A percentile compares a stretch with the other conserved stretches of the same genome.
Conservation (phyloP, 768 basidiomycete species). For the Suillus sp. region DNA sequence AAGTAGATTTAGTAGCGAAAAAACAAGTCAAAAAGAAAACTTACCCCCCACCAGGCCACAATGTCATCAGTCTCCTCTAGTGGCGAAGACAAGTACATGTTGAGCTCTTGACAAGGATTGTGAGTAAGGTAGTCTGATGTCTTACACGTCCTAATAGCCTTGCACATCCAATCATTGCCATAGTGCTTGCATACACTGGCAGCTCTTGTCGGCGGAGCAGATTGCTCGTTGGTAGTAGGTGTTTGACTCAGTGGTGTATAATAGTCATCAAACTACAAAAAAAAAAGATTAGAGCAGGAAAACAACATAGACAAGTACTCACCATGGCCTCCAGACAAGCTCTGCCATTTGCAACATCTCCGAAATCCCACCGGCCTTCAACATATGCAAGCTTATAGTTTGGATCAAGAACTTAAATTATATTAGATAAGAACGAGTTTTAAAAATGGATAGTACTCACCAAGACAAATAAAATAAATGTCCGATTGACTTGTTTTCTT, state of each 20-base stretch:
- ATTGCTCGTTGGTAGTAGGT: neutral
- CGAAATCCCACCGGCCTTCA: neutral
- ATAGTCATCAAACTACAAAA: neutral
- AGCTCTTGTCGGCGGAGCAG: neutral
- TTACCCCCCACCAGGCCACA: constrained; percentile 2
- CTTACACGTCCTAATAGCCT: neutral
- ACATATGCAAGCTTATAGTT: neutral
- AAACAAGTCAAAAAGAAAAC: neutral
- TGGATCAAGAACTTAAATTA: neutral
- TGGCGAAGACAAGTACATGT: constrained; percentile 1
- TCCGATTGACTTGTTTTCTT: neutral
- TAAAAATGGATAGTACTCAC: neutral
- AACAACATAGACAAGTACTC: neutral
- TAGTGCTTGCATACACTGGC: neutral
- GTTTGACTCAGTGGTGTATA: neutral
- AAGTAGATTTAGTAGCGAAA: neutral
- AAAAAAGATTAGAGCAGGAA: neutral
- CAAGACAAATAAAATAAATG: neutral
- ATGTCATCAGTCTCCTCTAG: neutral
- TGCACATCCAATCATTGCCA: neutral
- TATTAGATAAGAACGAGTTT: neutral
- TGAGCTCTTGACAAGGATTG: neutral
- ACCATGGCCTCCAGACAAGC: neutral
- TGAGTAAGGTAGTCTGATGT: neutral
- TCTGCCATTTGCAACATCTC: neutral